Base-by-base conservation (phyloP, 352 stramenopile genomes). In the Phytopythium oedochilum region DNA sequence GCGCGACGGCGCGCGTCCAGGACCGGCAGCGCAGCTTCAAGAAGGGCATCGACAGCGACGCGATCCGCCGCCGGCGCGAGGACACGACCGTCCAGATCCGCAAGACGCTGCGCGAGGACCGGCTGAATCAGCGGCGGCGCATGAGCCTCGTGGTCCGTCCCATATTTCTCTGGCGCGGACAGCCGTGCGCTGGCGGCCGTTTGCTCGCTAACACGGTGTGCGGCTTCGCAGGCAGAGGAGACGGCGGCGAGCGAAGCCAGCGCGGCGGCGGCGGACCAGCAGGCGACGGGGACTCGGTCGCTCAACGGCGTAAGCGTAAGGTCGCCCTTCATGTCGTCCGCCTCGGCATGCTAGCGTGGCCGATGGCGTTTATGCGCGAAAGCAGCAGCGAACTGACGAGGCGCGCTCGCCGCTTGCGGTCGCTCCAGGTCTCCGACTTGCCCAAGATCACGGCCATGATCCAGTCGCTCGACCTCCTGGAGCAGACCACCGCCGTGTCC, bases 401-500 rank as follows among this genome's bases (percentile, higher is more conserved):
- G n/a, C n/a, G n/a, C n/a, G n/a, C n/a, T n/a, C n/a, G n/a, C n/a
- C n/a, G n/a, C n/a, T n/a, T n/a, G n/a, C n/a, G n/a, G n/a, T n/a
- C n/a, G n/a, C n/a, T n/a, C n/a, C n/a, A n/a, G 78, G 74, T 98
- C 43, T 83, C 97, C 48, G 88, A 98, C 38, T 72, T 99, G 57
- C 94, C 94, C 15, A 85, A 92, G 53, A 97, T 99, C 81, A 91
- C 98, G 3, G 74, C 86, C 23, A 97, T 96, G 68, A 96, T 99
- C 49, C 93, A 98, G 67, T 97, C 90, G 22, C 71, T 95, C 38
- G 96, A 99, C 72, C 74, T 84, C 3, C 70, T 80, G 18, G 71
- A 97, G 40, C 94, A 99, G 65, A 94, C 96, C 9, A 92, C 97
- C 49, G 96, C 92, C 34, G 98, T 98, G 31, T 98, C 93, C 7